Conservation (phyloP, 2,329 filamentous ascomycete species). For the Monilinia polystroma region DNA sequence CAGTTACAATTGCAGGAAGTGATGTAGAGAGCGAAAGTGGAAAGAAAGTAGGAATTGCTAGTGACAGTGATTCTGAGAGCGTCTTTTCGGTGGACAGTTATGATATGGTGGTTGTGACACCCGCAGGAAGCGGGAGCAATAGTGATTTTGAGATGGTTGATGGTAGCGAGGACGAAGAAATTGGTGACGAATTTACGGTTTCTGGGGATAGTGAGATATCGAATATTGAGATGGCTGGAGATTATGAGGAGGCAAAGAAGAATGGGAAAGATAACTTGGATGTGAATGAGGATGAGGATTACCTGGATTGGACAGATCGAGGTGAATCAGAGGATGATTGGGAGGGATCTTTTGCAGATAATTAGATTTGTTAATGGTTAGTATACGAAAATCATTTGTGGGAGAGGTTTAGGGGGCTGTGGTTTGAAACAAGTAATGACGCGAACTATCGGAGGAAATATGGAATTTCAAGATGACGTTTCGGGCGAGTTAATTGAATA, state of each 20-base stretch:
- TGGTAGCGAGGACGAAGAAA: neutral
- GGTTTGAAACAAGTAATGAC: neutral
- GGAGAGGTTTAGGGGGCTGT: neutral
- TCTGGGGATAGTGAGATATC: neutral
- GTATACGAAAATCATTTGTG: too few relatives aligned
- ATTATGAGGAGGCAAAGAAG: neutral
- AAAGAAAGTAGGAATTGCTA: neutral
- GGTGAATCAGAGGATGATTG: neutral
- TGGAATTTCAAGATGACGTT: neutral
- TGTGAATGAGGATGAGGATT: neutral
- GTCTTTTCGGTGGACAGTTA: slow-evolving; percentile 8
- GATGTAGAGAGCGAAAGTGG: neutral
- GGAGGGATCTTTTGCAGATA: slow-evolving; percentile 10
- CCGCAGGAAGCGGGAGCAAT: slow-evolving; percentile 12
- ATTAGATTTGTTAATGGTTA: neutral
- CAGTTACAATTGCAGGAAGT: neutral
- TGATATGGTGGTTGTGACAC: slow-evolving; percentile 16
- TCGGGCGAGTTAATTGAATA: neutral
- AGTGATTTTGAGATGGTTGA: slow-evolving; percentile 13
- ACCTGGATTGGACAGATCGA: slow-evolving; percentile 2
- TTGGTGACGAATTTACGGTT: slow-evolving; percentile 2
- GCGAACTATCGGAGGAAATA: neutral
- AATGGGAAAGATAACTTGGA: neutral
- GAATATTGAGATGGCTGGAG: neutral
- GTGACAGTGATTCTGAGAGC: neutral